phyloP scores from a whole-genome alignment of 2,329 filamentous ascomycete genomes.

The Pseudogymnoascus sp. region DNA sequence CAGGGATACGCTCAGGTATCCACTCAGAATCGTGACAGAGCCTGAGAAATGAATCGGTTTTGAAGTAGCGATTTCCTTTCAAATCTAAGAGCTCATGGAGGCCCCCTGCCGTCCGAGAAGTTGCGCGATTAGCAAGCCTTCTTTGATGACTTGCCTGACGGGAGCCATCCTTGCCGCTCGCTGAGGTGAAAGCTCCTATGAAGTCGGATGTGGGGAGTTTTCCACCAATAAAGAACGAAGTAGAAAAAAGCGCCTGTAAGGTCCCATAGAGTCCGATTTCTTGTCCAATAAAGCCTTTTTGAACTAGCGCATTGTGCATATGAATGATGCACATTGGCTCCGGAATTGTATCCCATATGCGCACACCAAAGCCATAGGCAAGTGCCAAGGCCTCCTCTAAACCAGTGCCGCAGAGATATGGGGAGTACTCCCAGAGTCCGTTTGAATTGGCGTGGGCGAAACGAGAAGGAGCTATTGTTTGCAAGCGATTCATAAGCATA shows the following conservation, averaged over 20 bases:
- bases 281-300: conserved; percentile 32
- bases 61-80: conserved; percentile 27
- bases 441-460: conserved; percentile 35
- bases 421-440: conserved; percentile 41
- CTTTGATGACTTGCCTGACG: conserved; percentile 10
- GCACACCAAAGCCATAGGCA: conserved; percentile 29
- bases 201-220: conserved; percentile 27
- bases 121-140: background rate
- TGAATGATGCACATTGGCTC: conserved; percentile 36
- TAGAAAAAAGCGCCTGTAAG: conserved; percentile 23
- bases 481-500: conserved; percentile 30
- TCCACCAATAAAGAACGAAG: conserved; percentile 26
- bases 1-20: conserved; percentile 31
- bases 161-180: background rate
- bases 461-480: conserved; percentile 33
- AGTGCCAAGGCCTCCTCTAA: conserved; percentile 37
- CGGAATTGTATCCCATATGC: conserved; percentile 33
- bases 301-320: conserved; percentile 40
- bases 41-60: conserved; percentile 27
- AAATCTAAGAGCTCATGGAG: conserved; percentile 19
- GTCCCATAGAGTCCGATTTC: conserved; percentile 28
- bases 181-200: conserved; percentile 16
- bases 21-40: conserved; percentile 29
- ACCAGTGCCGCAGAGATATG: conserved; percentile 39
- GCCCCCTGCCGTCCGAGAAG: conserved; percentile 8